Evolutionary conservation across 768 basidiomycete species (phyloP), one percentile per base, ranked within the genome.

Genomic region (Collybia mongolica): DNA sequence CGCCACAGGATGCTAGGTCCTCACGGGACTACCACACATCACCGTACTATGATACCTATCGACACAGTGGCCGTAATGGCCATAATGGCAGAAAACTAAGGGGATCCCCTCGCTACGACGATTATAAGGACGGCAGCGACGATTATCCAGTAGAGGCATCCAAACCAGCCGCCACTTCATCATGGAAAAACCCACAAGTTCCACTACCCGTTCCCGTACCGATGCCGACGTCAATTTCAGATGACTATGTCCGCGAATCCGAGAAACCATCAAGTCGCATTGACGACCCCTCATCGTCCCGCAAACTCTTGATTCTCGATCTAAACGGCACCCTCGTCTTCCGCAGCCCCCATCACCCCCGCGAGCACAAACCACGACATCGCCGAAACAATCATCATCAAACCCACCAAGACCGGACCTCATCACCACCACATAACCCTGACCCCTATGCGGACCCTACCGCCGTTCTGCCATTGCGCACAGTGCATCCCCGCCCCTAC

Each of bases 291-390:
- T 45, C 65, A 2, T 42, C 52, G 14, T 56, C 63, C 4, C 76
- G 84, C 19, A 91, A 90, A 60, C 76, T 91, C 1, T 73, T 91
- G 43, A 74, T 91, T 4, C 75, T 92, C 6, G 89, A 92, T 61
- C 71, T 89, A 22, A 89, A 91, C 55, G 89, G 89, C 12, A 83
- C 87, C 0, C 77, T 91, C 14, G 74, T 91, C 20, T 71, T 81
- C 24, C 84, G 88, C 24, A 74, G 82, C 5, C 66, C 75, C 0
- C 76, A 73, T 46, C 46, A 47, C 12, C 52, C 52, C 14, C 60
- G 60, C 12, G 48, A 44, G 3, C 17, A 23, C 19, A n/a, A 52
- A 8, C 46, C 17, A n/a, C 32, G 19, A 6, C 8, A 53, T 17
- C 18, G 38, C n/a, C 28, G 22, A 2, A 8, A 38, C 7, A 28